Percentiles rank a stretch among this genome's conserved stretches.
Evolutionary conservation across 495 filamentous ascomycete genomes (phyloP).

Genomic region (Aspergillus cristatus): DNA sequence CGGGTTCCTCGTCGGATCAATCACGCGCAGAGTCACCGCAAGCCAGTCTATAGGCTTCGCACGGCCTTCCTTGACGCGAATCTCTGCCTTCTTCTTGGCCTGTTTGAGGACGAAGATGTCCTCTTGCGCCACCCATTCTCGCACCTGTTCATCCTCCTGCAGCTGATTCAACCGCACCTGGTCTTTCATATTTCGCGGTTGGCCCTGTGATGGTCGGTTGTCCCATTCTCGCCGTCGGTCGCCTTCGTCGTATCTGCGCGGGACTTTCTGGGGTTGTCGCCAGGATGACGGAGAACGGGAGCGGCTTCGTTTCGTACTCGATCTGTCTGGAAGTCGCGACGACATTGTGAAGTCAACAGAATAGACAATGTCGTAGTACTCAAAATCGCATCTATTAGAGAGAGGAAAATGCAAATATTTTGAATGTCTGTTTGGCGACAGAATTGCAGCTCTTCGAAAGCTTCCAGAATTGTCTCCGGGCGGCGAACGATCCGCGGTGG

Average conservation of each 20-base stretch:
- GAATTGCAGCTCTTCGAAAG: no score
- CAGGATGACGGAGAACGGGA: constrained; percentile 36
- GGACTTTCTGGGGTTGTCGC: constrained; percentile 30
- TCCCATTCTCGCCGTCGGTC: constrained; percentile 18
- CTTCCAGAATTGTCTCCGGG: constrained; percentile 4
- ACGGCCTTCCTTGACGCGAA: constrained; percentile 86
- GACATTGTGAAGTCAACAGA: constrained; percentile 22
- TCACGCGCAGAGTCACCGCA: constrained; percentile 78
- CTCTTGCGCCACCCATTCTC: constrained; percentile 85
- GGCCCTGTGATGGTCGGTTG: constrained; percentile 16
- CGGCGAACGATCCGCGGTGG: constrained; percentile 13
- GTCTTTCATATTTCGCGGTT: constrained; percentile 33
- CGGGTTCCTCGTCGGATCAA: constrained; percentile 68
- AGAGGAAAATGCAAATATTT: no score
- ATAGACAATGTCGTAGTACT: background rate
- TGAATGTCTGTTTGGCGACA: no score
- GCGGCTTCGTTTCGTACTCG: constrained; percentile 27
- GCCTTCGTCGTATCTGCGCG: constrained; percentile 20
- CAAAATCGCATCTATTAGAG: no score
- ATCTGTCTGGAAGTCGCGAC: constrained; percentile 20
- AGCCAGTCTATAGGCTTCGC: constrained; percentile 95
- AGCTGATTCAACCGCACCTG: constrained; percentile 49
- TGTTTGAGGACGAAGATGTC: constrained; percentile 95
- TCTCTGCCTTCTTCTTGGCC: constrained; percentile 95
- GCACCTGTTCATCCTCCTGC: constrained; percentile 67